phyloP scores from a whole-genome alignment of 495 filamentous ascomycete species.

The Aspergillus affinis region DNA sequence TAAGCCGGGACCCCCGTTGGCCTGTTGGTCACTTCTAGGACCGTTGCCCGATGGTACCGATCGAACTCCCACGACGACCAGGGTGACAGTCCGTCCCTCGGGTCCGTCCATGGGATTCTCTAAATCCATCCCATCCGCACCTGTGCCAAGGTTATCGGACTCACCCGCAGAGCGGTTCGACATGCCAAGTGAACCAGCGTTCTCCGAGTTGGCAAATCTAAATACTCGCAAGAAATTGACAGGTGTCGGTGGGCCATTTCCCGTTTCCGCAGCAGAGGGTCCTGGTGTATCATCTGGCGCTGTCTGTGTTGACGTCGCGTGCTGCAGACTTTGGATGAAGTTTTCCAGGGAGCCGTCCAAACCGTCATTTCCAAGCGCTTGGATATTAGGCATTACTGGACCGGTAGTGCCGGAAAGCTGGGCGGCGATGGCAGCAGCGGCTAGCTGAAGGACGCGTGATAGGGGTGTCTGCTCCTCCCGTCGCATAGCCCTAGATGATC shows the following conservation, averaged over 20 bases:
- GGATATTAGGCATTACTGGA: conserved; percentile 56
- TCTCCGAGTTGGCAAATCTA: conserved; percentile 55
- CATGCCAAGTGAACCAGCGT: conserved; percentile 20
- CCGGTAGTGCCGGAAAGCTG: conserved; percentile 57
- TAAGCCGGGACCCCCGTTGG: conserved; percentile 38
- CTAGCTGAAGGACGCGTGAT: conserved; percentile 57
- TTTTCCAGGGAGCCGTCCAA: conserved; percentile 56
- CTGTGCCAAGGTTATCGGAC: conserved; percentile 15
- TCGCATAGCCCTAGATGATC: conserved; percentile 49
- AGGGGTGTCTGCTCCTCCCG: conserved; percentile 59
- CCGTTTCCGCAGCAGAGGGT: conserved; percentile 26
- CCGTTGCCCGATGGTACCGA: conserved; percentile 60
- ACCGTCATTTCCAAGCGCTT: conserved; percentile 56
- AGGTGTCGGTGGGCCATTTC: conserved; percentile 38
- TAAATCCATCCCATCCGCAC: conserved; percentile 35
- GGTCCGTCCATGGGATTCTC: conserved; percentile 47
- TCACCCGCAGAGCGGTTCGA: conserved; percentile 22
- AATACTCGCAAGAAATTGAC: conserved; percentile 63
- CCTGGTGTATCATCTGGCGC: conserved; percentile 32
- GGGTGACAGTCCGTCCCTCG: conserved; percentile 63
- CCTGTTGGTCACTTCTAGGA: conserved; percentile 44
- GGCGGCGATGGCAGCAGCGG: conserved; percentile 59
- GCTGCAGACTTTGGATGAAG: conserved; percentile 57
- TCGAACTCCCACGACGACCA: conserved; percentile 72
- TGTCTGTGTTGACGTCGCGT: conserved; percentile 48